A percentile compares a stretch with the other conserved stretches of the same genome.
Evolutionary conservation across 495 filamentous ascomycete genomes (phyloP).

Genomic region (Pseudomonodictys pantanalensis): DNA sequence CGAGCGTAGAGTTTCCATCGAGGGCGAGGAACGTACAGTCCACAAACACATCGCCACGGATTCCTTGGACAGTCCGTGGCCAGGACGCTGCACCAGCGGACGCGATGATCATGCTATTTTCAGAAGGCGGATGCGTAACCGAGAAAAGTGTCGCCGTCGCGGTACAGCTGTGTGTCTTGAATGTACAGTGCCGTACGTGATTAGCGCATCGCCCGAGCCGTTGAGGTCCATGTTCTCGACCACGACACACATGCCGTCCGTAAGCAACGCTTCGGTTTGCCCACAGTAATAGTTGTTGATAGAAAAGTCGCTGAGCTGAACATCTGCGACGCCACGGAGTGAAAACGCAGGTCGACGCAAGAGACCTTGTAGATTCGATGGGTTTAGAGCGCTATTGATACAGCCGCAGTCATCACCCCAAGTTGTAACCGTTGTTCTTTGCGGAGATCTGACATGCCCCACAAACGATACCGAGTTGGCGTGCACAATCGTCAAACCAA

Average conservation of each 20-base stretch:
- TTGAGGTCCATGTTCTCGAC: constrained; percentile 15
- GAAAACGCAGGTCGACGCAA: constrained; percentile 15
- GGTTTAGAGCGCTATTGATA: constrained; percentile 24
- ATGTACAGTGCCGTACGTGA: constrained; percentile 19
- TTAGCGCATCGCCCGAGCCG: constrained; percentile 20
- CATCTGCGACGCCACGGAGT: background rate
- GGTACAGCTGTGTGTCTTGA: constrained; percentile 1
- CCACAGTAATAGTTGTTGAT: constrained; percentile 19
- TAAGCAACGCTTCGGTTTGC: constrained; percentile 17
- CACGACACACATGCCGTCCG: background rate
- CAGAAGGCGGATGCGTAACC: constrained; percentile 15
- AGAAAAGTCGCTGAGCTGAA: constrained; percentile 12
- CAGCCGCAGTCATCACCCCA: too few species aligned
- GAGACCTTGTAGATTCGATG: constrained; percentile 6
- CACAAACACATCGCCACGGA: too few species aligned
- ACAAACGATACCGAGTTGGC: too few species aligned
- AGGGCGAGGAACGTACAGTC: too few species aligned
- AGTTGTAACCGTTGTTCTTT: too few species aligned
- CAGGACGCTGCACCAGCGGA: background rate
- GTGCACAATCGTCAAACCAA: too few species aligned
- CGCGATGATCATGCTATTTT: background rate
- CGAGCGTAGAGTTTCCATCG: too few species aligned
- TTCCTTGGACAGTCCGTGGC: background rate
- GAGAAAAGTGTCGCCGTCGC: constrained; percentile 17
- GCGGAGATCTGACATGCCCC: too few species aligned